Evolutionary conservation across 805 yeast genomes (phyloP).

Genomic region (Scheffersomyces ergatensis): DNA sequence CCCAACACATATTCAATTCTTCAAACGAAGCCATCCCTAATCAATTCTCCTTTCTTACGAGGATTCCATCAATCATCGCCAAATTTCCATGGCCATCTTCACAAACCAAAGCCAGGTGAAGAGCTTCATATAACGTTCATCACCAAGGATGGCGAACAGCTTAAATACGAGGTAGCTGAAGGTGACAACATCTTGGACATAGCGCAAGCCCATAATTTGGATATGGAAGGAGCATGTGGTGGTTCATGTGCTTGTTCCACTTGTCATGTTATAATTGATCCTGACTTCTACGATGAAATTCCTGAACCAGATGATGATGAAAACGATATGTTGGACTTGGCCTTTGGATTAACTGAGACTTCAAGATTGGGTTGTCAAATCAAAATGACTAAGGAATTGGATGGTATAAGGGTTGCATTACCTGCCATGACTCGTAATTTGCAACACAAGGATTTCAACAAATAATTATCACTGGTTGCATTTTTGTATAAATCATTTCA

Average conservation of each 20-base stretch:
- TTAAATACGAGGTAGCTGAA: slow-evolving; percentile 79
- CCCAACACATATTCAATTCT: no score
- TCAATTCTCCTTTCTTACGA: slow-evolving; percentile 3
- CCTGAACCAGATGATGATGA: slow-evolving; percentile 98
- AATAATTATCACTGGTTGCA: no score
- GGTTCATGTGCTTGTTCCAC: slow-evolving; percentile 99
- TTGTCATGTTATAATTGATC: slow-evolving; percentile 95
- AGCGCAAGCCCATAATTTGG: slow-evolving; percentile 90
- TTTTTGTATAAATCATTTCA: no score
- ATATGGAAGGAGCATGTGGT: slow-evolving; percentile 98
- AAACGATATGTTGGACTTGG: slow-evolving; percentile 96
- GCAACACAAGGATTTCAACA: slow-evolving; percentile 75
- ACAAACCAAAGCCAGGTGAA: slow-evolving; percentile 90
- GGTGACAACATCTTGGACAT: slow-evolving; percentile 92
- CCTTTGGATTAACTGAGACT: slow-evolving; percentile 96
- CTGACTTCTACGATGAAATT: slow-evolving; percentile 84
- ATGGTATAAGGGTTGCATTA: slow-evolving; percentile 90
- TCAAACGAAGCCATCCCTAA: no score
- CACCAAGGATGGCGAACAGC: slow-evolving; percentile 85
- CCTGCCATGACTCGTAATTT: slow-evolving; percentile 97
- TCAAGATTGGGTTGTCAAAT: slow-evolving; percentile 95
- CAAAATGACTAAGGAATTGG: slow-evolving; percentile 82
- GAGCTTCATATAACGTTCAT: slow-evolving; percentile 81
- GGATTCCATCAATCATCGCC: slow-evolving; percentile 6
- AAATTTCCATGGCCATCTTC: slow-evolving; percentile 74